Conservation (phyloP, 2,329 filamentous ascomycete species). For the Ophiostoma sp. region DNA sequence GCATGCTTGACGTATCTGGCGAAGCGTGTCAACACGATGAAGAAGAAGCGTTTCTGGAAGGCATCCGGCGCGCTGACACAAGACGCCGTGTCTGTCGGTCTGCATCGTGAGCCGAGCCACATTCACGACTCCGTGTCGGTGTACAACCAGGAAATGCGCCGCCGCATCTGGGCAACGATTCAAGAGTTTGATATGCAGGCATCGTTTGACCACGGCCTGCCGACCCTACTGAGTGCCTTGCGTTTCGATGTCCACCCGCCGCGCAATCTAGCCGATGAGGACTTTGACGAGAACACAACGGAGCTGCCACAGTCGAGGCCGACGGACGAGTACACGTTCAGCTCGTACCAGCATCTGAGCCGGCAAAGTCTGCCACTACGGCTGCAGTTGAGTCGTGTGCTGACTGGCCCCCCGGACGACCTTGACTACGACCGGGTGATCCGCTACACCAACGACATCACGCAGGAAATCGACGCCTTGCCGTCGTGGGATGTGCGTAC, state of each 20-base stretch:
- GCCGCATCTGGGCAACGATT: constrained; percentile 56
- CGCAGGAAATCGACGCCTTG: constrained; percentile 54
- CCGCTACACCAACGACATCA: constrained; percentile 56
- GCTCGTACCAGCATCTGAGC: constrained; percentile 54
- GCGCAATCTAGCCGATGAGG: constrained; percentile 49
- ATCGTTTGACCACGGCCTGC: constrained; percentile 55
- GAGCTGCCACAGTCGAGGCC: constrained; percentile 48
- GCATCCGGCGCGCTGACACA: constrained; percentile 51
- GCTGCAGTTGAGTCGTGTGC: constrained; percentile 51
- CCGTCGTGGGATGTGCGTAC: constrained; percentile 48
- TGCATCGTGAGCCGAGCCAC: constrained; percentile 54
- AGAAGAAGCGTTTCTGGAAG: constrained; percentile 61
- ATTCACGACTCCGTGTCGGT: constrained; percentile 51
- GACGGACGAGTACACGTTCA: constrained; percentile 50
- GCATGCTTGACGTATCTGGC: constrained; percentile 55
- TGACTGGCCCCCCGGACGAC: constrained; percentile 50
- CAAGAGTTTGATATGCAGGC: constrained; percentile 59
- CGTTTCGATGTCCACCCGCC: constrained; percentile 52
- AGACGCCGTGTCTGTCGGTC: constrained; percentile 52
- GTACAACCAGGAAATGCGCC: constrained; percentile 58
- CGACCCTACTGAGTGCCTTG: constrained; percentile 52
- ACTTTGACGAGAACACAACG: constrained; percentile 47
- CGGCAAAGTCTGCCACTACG: constrained; percentile 52
- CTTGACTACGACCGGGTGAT: constrained; percentile 59
- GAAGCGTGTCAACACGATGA: constrained; percentile 55